Conservation (phyloP, 768 basidiomycete genomes). For the Tephrocybe sp. region DNA sequence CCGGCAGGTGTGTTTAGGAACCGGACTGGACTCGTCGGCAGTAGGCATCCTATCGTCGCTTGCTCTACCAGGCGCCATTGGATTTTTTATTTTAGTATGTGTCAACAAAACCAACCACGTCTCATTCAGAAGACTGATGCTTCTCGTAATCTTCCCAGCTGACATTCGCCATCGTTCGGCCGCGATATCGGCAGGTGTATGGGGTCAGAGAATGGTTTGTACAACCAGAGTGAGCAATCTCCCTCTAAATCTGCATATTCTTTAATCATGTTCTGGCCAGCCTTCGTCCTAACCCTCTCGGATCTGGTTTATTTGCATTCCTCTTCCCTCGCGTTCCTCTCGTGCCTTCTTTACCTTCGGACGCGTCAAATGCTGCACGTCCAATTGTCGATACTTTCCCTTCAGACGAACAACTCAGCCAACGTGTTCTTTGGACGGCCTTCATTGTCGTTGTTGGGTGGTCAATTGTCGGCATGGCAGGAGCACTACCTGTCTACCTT, state of each 20-base stretch:
- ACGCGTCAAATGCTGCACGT: constrained; percentile 53
- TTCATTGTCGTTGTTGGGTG: constrained; percentile 64
- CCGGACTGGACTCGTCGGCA: constrained; percentile 60
- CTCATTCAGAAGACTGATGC: constrained; percentile 10
- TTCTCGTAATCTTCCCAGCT: constrained; percentile 35
- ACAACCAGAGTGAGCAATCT: constrained; percentile 55
- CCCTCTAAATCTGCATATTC: not conserved
- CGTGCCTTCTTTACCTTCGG: constrained; percentile 53
- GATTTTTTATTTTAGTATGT: constrained; percentile 69
- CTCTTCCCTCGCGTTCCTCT: constrained; percentile 69
- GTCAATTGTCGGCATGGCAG: constrained; percentile 67
- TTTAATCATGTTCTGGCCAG: constrained; percentile 30
- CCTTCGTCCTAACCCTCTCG: constrained; percentile 60
- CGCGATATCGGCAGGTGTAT: constrained; percentile 71
- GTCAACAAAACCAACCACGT: not conserved
- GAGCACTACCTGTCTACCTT: constrained; percentile 70
- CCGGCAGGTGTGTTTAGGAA: constrained; percentile 55
- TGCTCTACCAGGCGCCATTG: constrained; percentile 54
- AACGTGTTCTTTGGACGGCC: constrained; percentile 67
- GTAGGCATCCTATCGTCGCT: constrained; percentile 59
- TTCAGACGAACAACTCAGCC: constrained; percentile 71
- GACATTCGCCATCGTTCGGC: constrained; percentile 64
- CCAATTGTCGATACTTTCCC: constrained; percentile 54
- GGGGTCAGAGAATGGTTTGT: constrained; percentile 77
- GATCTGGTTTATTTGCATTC: constrained; percentile 61